Conservation (phyloP, 176 grass and related monocot species). For the Avena sativa region DNA sequence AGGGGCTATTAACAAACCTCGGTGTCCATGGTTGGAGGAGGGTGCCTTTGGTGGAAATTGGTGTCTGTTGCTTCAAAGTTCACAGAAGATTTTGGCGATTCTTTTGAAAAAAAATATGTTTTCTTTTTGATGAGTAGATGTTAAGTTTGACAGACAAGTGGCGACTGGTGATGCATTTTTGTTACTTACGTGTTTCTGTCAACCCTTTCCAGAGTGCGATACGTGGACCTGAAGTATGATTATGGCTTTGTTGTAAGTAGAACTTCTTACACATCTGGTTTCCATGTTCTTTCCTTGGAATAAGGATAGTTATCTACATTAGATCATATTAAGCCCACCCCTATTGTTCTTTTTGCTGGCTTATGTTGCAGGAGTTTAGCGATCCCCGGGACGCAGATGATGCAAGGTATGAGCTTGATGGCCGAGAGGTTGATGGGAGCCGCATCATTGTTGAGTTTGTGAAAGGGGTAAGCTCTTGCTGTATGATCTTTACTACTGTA, state of each 20-base stretch:
- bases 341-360: constrained; percentile 36
- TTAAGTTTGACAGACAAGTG: constrained; percentile 27
- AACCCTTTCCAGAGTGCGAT: constrained; percentile 63
- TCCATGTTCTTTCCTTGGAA: neutral
- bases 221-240: constrained; percentile 88
- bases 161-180: constrained; percentile 29
- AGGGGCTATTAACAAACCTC: constrained; percentile 54
- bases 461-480: constrained; percentile 65
- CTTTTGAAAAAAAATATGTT: constrained; percentile 26
- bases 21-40: constrained; percentile 11
- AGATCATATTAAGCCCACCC: constrained; percentile 17
- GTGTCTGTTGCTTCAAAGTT: constrained; percentile 34
- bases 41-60: constrained; percentile 44
- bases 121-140: constrained; percentile 24
- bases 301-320: constrained; percentile 22
- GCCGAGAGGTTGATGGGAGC: constrained; percentile 72
- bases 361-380: constrained; percentile 68
- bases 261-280: neutral
- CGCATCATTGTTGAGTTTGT: constrained; percentile 83
- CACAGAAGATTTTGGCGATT: constrained; percentile 33
- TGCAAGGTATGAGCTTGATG: constrained; percentile 79
- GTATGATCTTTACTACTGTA: constrained; percentile 4
- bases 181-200: constrained; percentile 56
- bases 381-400: constrained; percentile 92
- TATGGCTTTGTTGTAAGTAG: constrained; percentile 89